Evolutionary conservation across 2,329 filamentous ascomycete genomes (phyloP).

Genomic region (Colletotrichum musae): DNA sequence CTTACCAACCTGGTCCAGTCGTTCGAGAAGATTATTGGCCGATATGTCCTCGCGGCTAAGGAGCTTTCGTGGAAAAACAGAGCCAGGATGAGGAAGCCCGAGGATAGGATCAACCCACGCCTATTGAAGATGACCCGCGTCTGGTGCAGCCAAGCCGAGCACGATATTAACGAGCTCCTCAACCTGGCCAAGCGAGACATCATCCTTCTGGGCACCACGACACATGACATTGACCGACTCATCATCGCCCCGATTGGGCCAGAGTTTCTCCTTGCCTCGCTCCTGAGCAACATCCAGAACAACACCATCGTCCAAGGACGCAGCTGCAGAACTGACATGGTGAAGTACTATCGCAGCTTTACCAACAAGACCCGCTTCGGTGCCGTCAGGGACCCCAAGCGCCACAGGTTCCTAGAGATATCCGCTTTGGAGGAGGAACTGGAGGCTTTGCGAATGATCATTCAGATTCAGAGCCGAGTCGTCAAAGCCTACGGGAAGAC

Average conservation of each 20-base stretch:
- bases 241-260: slow-evolving; percentile 11
- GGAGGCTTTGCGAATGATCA: slow-evolving; percentile 33
- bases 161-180: background rate
- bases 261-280: slow-evolving; percentile 32
- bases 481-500: slow-evolving; percentile 15
- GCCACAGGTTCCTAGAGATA: slow-evolving; percentile 42
- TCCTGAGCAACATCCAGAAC: slow-evolving; percentile 33
- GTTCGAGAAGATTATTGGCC: background rate
- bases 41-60: background rate
- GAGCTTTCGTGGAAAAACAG: background rate
- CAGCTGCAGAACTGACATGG: slow-evolving; percentile 11
- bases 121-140: background rate
- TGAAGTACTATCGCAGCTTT: slow-evolving; percentile 32
- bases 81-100: background rate
- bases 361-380: slow-evolving; percentile 32
- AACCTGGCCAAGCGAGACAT: background rate
- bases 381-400: slow-evolving; percentile 36
- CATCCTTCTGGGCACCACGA: background rate
- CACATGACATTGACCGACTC: background rate
- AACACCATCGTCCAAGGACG: background rate
- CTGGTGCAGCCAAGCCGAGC: background rate
- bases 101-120: background rate
- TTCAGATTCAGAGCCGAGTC: slow-evolving; percentile 25
- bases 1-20: background rate
- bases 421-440: slow-evolving; percentile 43